These are phyloP conservation scores for Azolla pinnata DNA, from an alignment of 75 land plant species.

Conservation along the genomic window DNA sequence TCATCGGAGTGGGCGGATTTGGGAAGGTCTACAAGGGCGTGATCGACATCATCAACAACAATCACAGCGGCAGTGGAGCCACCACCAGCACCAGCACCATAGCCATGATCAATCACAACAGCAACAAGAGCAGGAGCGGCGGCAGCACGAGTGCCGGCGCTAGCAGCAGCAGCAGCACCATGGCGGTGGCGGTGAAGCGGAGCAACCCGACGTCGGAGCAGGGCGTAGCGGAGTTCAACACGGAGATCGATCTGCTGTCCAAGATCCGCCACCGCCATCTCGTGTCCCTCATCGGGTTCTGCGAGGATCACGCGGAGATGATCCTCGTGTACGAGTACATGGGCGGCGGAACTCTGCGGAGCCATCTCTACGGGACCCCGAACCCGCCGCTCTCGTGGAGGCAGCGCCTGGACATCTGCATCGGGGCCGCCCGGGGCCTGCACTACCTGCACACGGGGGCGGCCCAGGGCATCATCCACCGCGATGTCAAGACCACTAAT, in stretches of 20 bases:
- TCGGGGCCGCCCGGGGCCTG: conserved; percentile 60
- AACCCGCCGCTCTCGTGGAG: conserved; percentile 43
- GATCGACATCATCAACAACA: conserved; percentile 4
- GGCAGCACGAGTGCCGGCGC: too few relatives aligned
- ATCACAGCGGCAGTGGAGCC: background rate
- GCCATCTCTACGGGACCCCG: conserved; percentile 51
- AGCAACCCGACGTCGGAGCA: conserved; percentile 63
- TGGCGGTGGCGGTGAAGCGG: conserved; percentile 51
- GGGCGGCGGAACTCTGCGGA: conserved; percentile 52
- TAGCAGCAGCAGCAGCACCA: too few relatives aligned
- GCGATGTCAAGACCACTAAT: conserved; percentile 66
- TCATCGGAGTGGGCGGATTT: conserved; percentile 28
- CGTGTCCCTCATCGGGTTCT: conserved; percentile 59
- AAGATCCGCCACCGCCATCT: conserved; percentile 63
- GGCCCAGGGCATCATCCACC: conserved; percentile 49
- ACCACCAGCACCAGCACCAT: background rate
- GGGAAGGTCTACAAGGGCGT: conserved; percentile 17
- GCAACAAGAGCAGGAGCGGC: conserved; percentile 6
- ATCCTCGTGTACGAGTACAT: conserved; percentile 66
- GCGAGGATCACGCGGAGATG: conserved; percentile 65
- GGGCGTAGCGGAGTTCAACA: conserved; percentile 50
- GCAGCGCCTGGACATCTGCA: conserved; percentile 62
- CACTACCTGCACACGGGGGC: conserved; percentile 70
- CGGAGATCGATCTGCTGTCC: conserved; percentile 56
- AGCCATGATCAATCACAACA: background rate